Evolutionary conservation across 805 yeast species (phyloP).

Genomic region (Cephaloascus fragrans): DNA sequence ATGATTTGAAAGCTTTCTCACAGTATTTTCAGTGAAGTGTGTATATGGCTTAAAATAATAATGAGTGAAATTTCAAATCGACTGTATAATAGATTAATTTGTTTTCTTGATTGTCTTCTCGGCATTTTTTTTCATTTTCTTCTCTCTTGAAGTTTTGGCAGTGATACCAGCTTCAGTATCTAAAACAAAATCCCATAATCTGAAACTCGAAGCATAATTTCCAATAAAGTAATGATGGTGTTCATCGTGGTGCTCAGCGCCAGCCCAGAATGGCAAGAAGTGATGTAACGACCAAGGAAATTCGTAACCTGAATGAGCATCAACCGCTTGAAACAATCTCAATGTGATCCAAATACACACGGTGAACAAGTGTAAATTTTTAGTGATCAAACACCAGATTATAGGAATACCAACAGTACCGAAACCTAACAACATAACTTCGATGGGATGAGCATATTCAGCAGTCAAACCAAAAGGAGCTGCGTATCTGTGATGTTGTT

Average conservation of each 20-base stretch:
- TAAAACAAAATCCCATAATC: conserved; percentile 89
- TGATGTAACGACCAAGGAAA: conserved; percentile 95
- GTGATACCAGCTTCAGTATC: conserved; percentile 87
- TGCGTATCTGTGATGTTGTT: conserved; percentile 95
- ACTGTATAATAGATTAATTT: too few species aligned
- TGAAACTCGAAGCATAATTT: conserved; percentile 87
- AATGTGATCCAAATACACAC: conserved; percentile 79
- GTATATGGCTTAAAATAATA: too few species aligned
- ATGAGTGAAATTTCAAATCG: too few species aligned
- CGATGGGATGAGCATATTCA: conserved; percentile 95
- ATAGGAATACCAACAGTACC: conserved; percentile 97
- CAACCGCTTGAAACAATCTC: conserved; percentile 93
- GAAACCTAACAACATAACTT: conserved; percentile 81
- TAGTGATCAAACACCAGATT: conserved; percentile 66
- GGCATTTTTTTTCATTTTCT: conserved; percentile 45
- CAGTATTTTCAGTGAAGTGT: too few species aligned
- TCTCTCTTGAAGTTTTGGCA: conserved; percentile 69
- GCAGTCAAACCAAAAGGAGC: conserved; percentile 98
- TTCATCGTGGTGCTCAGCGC: conserved; percentile 96
- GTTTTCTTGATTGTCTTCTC: conserved; percentile 29
- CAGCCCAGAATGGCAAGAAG: conserved; percentile 94
- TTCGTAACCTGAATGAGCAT: conserved; percentile 96
- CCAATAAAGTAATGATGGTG: conserved; percentile 96
- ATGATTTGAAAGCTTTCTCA: too few species aligned
- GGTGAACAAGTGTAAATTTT: conserved; percentile 81